These are phyloP conservation scores for Colletotrichum sp. DNA, from an alignment of 2,329 filamentous ascomycete species.

Conservation along the genomic window DNA sequence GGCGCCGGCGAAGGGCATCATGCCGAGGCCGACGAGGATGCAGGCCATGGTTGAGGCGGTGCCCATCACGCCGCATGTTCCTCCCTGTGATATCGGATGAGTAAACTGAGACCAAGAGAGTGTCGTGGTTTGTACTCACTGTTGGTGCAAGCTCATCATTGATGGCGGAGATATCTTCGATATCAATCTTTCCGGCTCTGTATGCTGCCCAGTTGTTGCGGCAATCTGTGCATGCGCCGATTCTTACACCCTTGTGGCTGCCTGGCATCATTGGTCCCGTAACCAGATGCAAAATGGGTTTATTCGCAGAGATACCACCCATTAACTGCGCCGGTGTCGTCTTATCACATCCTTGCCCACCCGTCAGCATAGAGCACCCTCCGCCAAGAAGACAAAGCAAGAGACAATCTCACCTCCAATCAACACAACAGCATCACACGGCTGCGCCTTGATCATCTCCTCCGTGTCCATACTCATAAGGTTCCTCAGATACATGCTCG, in stretches of 20 bases:
- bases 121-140: conserved; percentile 47
- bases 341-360: conserved; percentile 71
- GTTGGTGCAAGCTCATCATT: conserved; percentile 78
- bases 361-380: not conserved
- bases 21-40: conserved; percentile 80
- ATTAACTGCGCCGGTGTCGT: conserved; percentile 77
- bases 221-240: conserved; percentile 79
- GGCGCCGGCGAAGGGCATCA: conserved; percentile 78
- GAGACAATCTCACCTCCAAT: conserved; percentile 60
- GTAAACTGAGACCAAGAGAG: too few relatives aligned
- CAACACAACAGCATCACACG: conserved; percentile 69
- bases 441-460: conserved; percentile 77
- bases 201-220: conserved; percentile 76
- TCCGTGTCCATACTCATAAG: conserved; percentile 83
- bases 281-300: conserved; percentile 70
- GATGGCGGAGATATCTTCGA: conserved; percentile 73
- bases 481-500: conserved; percentile 77
- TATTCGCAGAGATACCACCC: conserved; percentile 77
- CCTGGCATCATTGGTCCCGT: conserved; percentile 81
- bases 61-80: conserved; percentile 90
- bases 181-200: conserved; percentile 68
- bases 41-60: conserved; percentile 92
- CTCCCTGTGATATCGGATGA: too few relatives aligned
- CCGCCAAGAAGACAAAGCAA: too few relatives aligned
- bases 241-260: conserved; percentile 64